These are phyloP conservation scores for Cyclaneusma minus DNA, from an alignment of 2,329 filamentous ascomycete species.

Conservation along the genomic window DNA sequence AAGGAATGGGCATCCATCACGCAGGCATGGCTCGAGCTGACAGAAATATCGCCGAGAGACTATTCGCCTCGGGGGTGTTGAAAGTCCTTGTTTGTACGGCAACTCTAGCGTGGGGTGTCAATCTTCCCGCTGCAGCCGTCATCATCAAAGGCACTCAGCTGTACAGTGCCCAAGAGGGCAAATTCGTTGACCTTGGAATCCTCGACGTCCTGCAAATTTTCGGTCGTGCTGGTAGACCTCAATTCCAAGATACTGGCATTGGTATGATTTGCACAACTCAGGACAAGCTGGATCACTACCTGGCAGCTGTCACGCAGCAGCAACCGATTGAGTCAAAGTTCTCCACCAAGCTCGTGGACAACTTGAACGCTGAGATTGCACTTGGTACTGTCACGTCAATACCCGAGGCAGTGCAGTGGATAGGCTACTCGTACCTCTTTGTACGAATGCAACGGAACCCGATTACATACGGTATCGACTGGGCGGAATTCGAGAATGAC, in stretches of 20 bases:
- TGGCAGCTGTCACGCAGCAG: conserved; percentile 86
- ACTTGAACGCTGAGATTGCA: conserved; percentile 87
- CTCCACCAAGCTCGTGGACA: conserved; percentile 85
- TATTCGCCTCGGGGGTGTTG: conserved; percentile 84
- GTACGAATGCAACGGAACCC: conserved; percentile 92
- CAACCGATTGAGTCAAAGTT: conserved; percentile 96
- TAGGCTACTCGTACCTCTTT: conserved; percentile 94
- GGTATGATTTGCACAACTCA: conserved; percentile 96
- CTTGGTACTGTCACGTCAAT: conserved; percentile 92
- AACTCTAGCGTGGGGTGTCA: conserved; percentile 96
- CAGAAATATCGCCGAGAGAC: conserved; percentile 83
- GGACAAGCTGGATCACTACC: conserved; percentile 84
- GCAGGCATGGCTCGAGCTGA: conserved; percentile 93
- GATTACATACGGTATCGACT: conserved; percentile 87
- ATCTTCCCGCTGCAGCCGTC: conserved; percentile 89
- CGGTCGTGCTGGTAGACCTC: conserved; percentile 90
- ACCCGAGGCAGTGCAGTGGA: conserved; percentile 86
- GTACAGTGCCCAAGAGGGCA: conserved; percentile 91
- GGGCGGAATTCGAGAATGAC: conserved; percentile 78
- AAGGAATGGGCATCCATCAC: conserved; percentile 90
- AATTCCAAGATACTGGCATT: conserved; percentile 94
- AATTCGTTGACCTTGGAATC: conserved; percentile 91
- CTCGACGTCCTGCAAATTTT: conserved; percentile 97
- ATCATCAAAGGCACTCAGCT: conserved; percentile 97
- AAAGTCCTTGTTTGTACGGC: conserved; percentile 97